phyloP scores from a whole-genome alignment of 2,329 filamentous ascomycete genomes.

The Plectosphaerella cucumerina region DNA sequence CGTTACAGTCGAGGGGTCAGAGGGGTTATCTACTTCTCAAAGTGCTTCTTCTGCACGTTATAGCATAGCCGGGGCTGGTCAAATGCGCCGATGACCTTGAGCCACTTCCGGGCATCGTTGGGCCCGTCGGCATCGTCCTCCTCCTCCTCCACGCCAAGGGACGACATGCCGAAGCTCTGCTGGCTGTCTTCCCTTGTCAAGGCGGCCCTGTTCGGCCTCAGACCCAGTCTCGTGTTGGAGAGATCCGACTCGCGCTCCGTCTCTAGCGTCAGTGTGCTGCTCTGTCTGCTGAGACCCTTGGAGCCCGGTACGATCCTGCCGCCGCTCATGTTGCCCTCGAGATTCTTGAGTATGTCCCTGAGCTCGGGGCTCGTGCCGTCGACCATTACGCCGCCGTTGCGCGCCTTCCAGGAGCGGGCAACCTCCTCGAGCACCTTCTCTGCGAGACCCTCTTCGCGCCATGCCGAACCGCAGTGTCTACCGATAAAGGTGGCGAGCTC shows the following conservation, averaged over 20 bases:
- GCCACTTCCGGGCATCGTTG: slow-evolving; percentile 73
- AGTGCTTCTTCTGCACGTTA: slow-evolving; percentile 81
- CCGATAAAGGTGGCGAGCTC: slow-evolving; percentile 86
- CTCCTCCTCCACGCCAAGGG: slow-evolving; percentile 46
- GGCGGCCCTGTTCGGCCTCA: slow-evolving; percentile 40
- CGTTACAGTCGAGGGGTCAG: not conserved
- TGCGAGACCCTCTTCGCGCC: slow-evolving; percentile 90
- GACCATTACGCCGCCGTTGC: slow-evolving; percentile 85
- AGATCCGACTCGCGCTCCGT: slow-evolving; percentile 45
- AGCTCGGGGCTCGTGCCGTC: slow-evolving; percentile 74
- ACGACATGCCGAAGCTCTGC: slow-evolving; percentile 59
- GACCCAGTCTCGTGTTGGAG: slow-evolving; percentile 50
- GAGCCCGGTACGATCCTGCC: slow-evolving; percentile 59
- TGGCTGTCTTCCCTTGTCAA: slow-evolving; percentile 57
- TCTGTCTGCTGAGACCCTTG: slow-evolving; percentile 56
- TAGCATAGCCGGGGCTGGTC: slow-evolving; percentile 78
- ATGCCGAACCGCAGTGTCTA: slow-evolving; percentile 89
- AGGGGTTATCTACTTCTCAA: slow-evolving; percentile 63
- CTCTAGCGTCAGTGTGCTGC: slow-evolving; percentile 57
- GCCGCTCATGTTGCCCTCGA: slow-evolving; percentile 88
- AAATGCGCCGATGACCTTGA: slow-evolving; percentile 79
- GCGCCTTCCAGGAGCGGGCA: slow-evolving; percentile 86
- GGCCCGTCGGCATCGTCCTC: slow-evolving; percentile 29
- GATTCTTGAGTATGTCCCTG: slow-evolving; percentile 73
- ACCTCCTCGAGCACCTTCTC: slow-evolving; percentile 91